Evolutionary conservation across 345 rosid genomes (phyloP).

Genomic region (Rhizophora apiculata): DNA sequence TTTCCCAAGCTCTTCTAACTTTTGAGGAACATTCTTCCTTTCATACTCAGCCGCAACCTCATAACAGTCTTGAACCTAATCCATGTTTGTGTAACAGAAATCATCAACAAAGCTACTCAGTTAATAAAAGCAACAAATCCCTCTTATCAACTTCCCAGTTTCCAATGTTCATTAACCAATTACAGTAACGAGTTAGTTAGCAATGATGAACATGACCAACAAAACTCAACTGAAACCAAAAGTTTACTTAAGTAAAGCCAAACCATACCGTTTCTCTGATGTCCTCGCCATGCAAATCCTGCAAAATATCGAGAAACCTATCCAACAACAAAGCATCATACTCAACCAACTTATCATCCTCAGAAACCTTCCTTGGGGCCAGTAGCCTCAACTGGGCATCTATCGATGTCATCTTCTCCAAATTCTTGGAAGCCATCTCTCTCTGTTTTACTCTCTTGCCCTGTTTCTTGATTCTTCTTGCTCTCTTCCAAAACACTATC

Average conservation of each 20-base stretch:
- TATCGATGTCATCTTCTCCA: slow-evolving; percentile 29
- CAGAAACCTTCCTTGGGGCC: slow-evolving; percentile 30
- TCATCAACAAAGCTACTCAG: neutral
- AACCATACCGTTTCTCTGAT: slow-evolving; percentile 24
- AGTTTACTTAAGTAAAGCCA: neutral
- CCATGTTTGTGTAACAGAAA: neutral
- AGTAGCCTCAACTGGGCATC: slow-evolving; percentile 31
- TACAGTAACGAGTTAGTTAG: neutral
- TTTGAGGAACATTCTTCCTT: slow-evolving; percentile 25
- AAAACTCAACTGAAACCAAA: neutral
- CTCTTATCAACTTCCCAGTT: neutral
- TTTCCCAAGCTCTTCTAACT: slow-evolving; percentile 32
- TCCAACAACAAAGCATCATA: slow-evolving; percentile 32
- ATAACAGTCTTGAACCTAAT: slow-evolving; percentile 35
- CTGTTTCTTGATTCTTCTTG: neutral
- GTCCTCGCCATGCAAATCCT: slow-evolving; percentile 30
- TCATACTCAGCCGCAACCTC: slow-evolving; percentile 37
- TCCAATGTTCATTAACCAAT: neutral
- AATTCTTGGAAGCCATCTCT: slow-evolving; percentile 19
- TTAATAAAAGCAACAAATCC: neutral
- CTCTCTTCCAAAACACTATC: neutral
- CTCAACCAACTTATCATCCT: slow-evolving; percentile 33
- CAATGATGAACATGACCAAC: slow-evolving; percentile 10
- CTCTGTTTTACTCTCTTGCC: neutral
- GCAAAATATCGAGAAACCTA: slow-evolving; percentile 28